phyloP scores from a whole-genome alignment of 2,329 filamentous ascomycete species.

The Penicillium capsulatum region DNA sequence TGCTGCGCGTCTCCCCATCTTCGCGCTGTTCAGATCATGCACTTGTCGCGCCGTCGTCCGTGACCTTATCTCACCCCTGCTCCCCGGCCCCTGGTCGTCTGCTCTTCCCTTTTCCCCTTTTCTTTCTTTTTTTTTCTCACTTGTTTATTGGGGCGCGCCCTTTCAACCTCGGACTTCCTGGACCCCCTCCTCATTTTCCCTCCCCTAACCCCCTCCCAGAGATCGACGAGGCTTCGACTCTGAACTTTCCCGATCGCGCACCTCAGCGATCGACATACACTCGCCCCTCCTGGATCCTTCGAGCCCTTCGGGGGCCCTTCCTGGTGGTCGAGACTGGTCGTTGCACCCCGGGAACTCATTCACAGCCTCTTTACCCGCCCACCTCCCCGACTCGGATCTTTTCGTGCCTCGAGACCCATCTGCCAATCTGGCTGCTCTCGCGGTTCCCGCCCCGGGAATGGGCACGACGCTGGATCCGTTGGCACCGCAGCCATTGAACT shows the following conservation, averaged over 20 bases:
- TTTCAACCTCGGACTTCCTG: not conserved
- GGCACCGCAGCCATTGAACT: slow-evolving; percentile 62
- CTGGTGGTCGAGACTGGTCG: slow-evolving; percentile 49
- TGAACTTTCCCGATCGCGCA: slow-evolving; percentile 24
- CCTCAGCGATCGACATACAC: slow-evolving; percentile 27
- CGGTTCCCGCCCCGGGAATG: slow-evolving; percentile 56
- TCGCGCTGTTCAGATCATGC: slow-evolving; percentile 14
- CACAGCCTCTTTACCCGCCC: slow-evolving; percentile 6
- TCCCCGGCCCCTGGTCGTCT: not conserved
- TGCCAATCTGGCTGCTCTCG: slow-evolving; percentile 60
- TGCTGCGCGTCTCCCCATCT: not conserved
- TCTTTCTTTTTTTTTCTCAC: no score
- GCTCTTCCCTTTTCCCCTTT: not conserved
- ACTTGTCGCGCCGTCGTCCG: slow-evolving; percentile 18
- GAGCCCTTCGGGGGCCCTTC: slow-evolving; percentile 44
- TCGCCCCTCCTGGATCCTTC: slow-evolving; percentile 51
- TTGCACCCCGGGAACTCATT: slow-evolving; percentile 33
- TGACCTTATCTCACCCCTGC: slow-evolving; percentile 9
- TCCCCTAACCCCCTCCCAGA: not conserved
- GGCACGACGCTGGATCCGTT: slow-evolving; percentile 58
- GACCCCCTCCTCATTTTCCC: not conserved
- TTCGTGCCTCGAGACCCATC: slow-evolving; percentile 41
- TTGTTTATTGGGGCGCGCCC: no score
- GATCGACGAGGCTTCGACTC: slow-evolving; percentile 13
- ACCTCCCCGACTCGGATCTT: slow-evolving; percentile 37